Conservation (phyloP, 306 rosid species). For the Pueraria montana region DNA sequence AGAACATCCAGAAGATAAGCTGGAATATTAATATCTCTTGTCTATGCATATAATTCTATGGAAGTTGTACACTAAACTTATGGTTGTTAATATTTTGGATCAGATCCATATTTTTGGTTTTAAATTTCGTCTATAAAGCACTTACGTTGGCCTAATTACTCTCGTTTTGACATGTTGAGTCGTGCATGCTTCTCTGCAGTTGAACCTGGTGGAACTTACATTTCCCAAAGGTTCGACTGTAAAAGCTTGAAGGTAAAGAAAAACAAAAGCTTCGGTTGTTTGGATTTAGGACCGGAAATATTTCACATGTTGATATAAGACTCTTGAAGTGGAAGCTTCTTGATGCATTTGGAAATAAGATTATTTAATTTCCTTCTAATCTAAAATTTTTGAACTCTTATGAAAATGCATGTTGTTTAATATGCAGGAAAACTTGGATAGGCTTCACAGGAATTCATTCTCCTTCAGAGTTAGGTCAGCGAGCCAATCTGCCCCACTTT, state of each 20-base stretch:
- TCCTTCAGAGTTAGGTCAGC: slow-evolving; percentile 55
- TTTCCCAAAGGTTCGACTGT: slow-evolving; percentile 56
- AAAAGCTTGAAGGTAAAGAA: slow-evolving; percentile 58
- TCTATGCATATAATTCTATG: slow-evolving; percentile 16
- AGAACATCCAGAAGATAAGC: slow-evolving; percentile 19
- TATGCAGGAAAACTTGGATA: slow-evolving; percentile 68
- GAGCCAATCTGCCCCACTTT: slow-evolving; percentile 89
- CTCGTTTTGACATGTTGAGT: slow-evolving; percentile 25
- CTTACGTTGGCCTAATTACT: slow-evolving; percentile 16
- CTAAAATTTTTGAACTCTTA: neutral
- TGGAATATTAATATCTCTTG: slow-evolving; percentile 9
- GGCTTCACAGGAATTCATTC: slow-evolving; percentile 55
- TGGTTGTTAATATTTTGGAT: slow-evolving; percentile 31
- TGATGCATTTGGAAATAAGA: slow-evolving; percentile 27
- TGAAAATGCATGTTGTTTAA: neutral
- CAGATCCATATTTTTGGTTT: slow-evolving; percentile 27
- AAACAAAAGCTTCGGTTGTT: neutral
- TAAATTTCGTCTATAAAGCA: neutral
- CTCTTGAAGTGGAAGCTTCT: slow-evolving; percentile 1
- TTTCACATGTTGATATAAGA: slow-evolving; percentile 13
- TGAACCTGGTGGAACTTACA: slow-evolving; percentile 60
- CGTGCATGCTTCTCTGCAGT: slow-evolving; percentile 48
- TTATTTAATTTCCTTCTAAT: slow-evolving; percentile 18
- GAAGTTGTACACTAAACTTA: slow-evolving; percentile 4
- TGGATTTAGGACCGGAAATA: neutral